Percentiles rank a stretch among this genome's conserved stretches.
phyloP scores from a whole-genome alignment of 2,329 filamentous ascomycete species.

The Penicillium fuscoglaucum region DNA sequence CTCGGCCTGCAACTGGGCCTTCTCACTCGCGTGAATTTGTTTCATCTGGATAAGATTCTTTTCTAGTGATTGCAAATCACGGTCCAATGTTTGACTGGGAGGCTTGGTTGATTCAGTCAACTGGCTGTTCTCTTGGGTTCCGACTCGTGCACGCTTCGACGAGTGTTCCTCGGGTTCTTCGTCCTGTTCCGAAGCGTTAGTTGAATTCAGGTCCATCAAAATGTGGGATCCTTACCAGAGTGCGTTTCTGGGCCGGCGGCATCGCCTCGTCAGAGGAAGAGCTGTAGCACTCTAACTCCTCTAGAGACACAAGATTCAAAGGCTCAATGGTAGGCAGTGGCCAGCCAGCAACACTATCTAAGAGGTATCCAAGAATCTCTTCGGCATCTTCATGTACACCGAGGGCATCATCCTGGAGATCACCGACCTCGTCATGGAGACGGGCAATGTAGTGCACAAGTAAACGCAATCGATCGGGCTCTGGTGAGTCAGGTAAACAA shows the following conservation, averaged over 20 bases:
- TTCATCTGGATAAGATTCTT: slow-evolving; percentile 35
- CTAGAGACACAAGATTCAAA: slow-evolving; percentile 35
- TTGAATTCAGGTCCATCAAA: neutral
- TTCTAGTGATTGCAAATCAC: slow-evolving; percentile 31
- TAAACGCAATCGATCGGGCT: slow-evolving; percentile 35
- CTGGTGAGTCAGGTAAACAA: slow-evolving; percentile 42
- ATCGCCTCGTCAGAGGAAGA: slow-evolving; percentile 22
- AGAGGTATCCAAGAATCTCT: slow-evolving; percentile 39
- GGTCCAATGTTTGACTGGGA: slow-evolving; percentile 34
- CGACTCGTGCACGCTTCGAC: slow-evolving; percentile 43
- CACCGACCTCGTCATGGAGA: slow-evolving; percentile 39
- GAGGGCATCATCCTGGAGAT: slow-evolving; percentile 45
- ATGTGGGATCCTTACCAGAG: slow-evolving; percentile 29
- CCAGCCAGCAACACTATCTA: slow-evolving; percentile 42
- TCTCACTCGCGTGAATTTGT: slow-evolving; percentile 32
- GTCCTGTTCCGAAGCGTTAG: slow-evolving; percentile 29
- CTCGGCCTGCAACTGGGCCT: slow-evolving; percentile 32
- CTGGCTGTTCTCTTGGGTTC: slow-evolving; percentile 39
- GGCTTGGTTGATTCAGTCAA: slow-evolving; percentile 37
- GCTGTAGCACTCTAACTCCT: slow-evolving; percentile 26
- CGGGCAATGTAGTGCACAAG: slow-evolving; percentile 37
- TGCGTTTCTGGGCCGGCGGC: slow-evolving; percentile 30
- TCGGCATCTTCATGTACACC: slow-evolving; percentile 43
- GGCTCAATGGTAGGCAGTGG: slow-evolving; percentile 40
- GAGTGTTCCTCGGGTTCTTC: slow-evolving; percentile 32